Percentiles rank a stretch among this genome's conserved stretches.
These are phyloP conservation scores for Ceratocystis eucalypticola DNA, from an alignment of 2,329 filamentous ascomycete genomes.

Conservation along the genomic window DNA sequence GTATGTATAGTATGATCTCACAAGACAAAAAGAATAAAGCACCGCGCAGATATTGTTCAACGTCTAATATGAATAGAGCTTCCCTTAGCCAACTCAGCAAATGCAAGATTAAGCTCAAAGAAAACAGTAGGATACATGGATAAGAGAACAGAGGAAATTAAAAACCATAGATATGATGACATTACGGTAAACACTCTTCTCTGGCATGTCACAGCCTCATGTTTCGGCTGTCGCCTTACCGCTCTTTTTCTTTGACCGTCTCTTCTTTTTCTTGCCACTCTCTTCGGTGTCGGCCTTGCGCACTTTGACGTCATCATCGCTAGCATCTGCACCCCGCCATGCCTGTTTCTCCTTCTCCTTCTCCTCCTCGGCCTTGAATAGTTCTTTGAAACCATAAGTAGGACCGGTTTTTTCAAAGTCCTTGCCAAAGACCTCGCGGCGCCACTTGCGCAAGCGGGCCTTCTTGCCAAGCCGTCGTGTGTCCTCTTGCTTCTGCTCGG, in stretches of 20 bases:
- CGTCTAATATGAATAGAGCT: not conserved
- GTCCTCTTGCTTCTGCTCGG: slow-evolving; percentile 78
- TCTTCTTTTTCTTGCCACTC: slow-evolving; percentile 32
- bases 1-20: not conserved
- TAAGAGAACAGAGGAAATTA: not conserved
- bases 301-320: slow-evolving; percentile 24
- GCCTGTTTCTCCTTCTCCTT: slow-evolving; percentile 22
- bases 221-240: slow-evolving; percentile 27
- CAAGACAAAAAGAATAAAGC: not conserved
- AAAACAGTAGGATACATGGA: no score
- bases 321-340: slow-evolving; percentile 1
- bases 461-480: slow-evolving; percentile 87
- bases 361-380: slow-evolving; percentile 24
- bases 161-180: slow-evolving; percentile 8
- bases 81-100: no score
- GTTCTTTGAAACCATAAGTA: slow-evolving; percentile 42
- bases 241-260: slow-evolving; percentile 39
- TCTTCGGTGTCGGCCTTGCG: slow-evolving; percentile 24
- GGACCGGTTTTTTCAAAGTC: slow-evolving; percentile 45
- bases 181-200: not conserved
- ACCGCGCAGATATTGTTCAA: not conserved
- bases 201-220: not conserved
- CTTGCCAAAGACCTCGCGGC: slow-evolving; percentile 47
- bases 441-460: slow-evolving; percentile 77
- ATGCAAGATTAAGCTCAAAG: no score